Evolutionary conservation across 2,329 filamentous ascomycete species (phyloP), one percentile per base, ranked within the genome.

Genomic region (Penicillium sp.): DNA sequence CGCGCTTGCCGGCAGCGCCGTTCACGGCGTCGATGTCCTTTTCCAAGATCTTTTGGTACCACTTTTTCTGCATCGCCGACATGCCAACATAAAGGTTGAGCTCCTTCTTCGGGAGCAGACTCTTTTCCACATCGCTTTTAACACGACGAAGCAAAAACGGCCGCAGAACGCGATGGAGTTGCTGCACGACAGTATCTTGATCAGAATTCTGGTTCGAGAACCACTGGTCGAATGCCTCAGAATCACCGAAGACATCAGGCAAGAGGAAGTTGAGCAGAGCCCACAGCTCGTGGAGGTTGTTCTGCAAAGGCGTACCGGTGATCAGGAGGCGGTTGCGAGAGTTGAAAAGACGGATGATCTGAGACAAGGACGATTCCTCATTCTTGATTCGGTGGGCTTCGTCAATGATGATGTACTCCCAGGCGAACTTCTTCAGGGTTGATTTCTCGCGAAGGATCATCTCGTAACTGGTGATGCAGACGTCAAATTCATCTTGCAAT

Each of bases 331-430:
- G 88, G 72, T 97, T 97, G 70, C 94, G 86, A 5, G 94, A 99
- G 75, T 92, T 91, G 81, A 99, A 99, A 49, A 97, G 80, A 63
- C 94, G 91, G 61, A 99, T 96, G 63, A 97, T 95, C 69, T 97
- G 93, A 3, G 94, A 92, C 3, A 99, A 82, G 0, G 94, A 97
- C 0, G 94, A 99, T 73, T 97, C 92, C 71, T 99, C 94, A 75
- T 99, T 99, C 81, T 99, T 99, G 83, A 99, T 99, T 57, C 94
- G 91, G 75, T 99, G 94, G 2, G 94, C 88, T 77, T 99, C 94
- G 67, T 99, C 94, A 61, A 99, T 96, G 64, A 99, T 96, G 74
- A 99, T 99, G 75, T 99, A 99, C 73, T 99, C 93, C 94, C 94
- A 99, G 0, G 94, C 92, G 72, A 99, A 96, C 74, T 97, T 97